phyloP scores from a whole-genome alignment of 495 filamentous ascomycete genomes.

The Monascus purpureus region DNA sequence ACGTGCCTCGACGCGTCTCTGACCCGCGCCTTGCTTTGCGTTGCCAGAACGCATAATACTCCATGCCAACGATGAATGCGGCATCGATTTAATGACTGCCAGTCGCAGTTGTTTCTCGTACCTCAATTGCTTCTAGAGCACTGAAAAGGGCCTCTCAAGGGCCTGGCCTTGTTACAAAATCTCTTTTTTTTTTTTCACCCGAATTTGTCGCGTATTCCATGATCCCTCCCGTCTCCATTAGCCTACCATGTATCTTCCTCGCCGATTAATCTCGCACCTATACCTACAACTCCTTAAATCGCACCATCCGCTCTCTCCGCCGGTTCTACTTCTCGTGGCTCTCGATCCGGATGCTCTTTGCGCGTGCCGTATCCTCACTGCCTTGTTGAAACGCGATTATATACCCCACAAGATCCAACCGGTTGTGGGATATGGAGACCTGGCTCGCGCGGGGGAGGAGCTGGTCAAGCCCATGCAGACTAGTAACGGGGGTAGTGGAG shows the following conservation, averaged over 20 bases:
- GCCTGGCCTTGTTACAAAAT: not conserved
- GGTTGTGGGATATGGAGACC: constrained; percentile 81
- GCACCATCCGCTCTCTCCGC: constrained; percentile 70
- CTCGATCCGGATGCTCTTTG: constrained; percentile 93
- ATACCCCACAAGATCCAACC: constrained; percentile 98
- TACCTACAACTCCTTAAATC: constrained; percentile 75
- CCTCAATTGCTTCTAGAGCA: too few relatives aligned
- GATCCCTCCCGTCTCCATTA: constrained; percentile 9
- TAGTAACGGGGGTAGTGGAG: constrained; percentile 63
- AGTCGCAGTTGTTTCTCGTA: too few relatives aligned
- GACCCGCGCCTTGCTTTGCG: too few relatives aligned
- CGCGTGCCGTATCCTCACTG: constrained; percentile 84
- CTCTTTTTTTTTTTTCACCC: not conserved
- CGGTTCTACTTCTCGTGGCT: constrained; percentile 83
- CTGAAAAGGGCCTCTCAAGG: too few relatives aligned
- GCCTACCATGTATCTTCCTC: constrained; percentile 80
- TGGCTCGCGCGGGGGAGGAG: constrained; percentile 60
- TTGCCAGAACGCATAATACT: too few relatives aligned
- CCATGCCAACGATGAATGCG: too few relatives aligned
- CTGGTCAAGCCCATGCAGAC: constrained; percentile 73
- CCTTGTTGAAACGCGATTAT: constrained; percentile 86
- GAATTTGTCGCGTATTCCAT: not conserved
- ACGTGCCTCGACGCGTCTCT: too few relatives aligned
- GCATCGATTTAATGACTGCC: too few relatives aligned
- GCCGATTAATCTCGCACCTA: constrained; percentile 72